Conservation (phyloP, 331 rosid genomes). For the Rosa hybrid region DNA sequence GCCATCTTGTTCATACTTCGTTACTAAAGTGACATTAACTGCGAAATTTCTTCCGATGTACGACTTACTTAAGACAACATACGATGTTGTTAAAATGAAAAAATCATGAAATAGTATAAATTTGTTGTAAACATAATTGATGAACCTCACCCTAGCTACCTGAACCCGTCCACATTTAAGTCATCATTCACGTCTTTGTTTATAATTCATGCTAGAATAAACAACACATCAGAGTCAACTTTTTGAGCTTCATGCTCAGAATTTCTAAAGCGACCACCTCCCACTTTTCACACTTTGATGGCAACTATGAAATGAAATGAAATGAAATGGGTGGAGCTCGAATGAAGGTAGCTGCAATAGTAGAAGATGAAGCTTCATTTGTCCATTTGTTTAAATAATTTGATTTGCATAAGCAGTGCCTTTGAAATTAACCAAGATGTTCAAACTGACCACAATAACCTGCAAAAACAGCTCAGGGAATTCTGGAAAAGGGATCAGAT, state of each 20-base stretch:
- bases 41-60: too few relatives aligned
- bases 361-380: neutral
- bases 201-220: neutral
- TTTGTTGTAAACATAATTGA: too few relatives aligned
- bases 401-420: neutral
- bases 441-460: constrained; percentile 14
- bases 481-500: neutral
- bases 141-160: neutral
- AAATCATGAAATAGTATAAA: too few relatives aligned
- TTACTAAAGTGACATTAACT: neutral
- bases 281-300: neutral
- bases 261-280: neutral
- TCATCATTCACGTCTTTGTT: neutral
- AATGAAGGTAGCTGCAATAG: neutral
- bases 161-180: too few relatives aligned
- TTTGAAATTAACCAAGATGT: neutral
- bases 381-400: neutral
- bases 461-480: constrained; percentile 13
- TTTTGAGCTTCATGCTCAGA: constrained; percentile 6
- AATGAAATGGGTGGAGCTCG: neutral
- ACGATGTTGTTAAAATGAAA: too few relatives aligned
- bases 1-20: neutral
- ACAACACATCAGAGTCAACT: neutral
- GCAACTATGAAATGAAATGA: neutral
- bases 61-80: neutral